Conservation (phyloP, 805 yeast species). For the Lipomyces orientalis region DNA sequence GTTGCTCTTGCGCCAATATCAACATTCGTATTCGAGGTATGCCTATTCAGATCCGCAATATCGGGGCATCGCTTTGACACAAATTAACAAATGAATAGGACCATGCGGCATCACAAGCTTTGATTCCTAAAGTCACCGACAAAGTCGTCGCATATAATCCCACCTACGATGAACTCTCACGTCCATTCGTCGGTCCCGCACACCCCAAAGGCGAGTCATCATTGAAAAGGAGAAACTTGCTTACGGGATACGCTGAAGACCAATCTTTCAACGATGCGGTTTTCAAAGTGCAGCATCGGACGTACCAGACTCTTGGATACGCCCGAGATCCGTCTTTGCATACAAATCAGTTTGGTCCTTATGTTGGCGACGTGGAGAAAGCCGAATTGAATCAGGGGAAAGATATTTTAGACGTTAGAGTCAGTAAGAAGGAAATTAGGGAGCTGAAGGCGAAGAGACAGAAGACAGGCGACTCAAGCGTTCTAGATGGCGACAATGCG, state of each 20-base stretch:
- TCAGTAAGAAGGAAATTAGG: slow-evolving; percentile 45
- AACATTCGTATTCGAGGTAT: slow-evolving; percentile 30
- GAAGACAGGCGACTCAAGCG: slow-evolving; percentile 50
- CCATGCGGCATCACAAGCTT: slow-evolving; percentile 20
- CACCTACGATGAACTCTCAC: slow-evolving; percentile 34
- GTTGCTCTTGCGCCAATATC: slow-evolving; percentile 26
- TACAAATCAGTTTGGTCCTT: slow-evolving; percentile 13
- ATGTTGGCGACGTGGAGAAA: slow-evolving; percentile 37
- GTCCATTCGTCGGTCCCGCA: slow-evolving; percentile 33
- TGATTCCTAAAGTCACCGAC: slow-evolving; percentile 34
- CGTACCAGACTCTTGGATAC: slow-evolving; percentile 46
- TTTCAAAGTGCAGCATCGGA: slow-evolving; percentile 52
- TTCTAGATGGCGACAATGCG: slow-evolving; percentile 51
- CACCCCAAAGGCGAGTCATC: slow-evolving; percentile 31
- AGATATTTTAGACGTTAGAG: slow-evolving; percentile 40
- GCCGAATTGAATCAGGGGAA: slow-evolving; percentile 41
- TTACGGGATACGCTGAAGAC: slow-evolving; percentile 45
- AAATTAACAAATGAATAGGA: slow-evolving; percentile 3
- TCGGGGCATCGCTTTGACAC: not conserved
- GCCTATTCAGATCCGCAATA: not conserved
- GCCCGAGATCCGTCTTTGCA: slow-evolving; percentile 43
- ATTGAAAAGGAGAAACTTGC: slow-evolving; percentile 42
- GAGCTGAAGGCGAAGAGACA: slow-evolving; percentile 47
- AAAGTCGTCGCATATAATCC: slow-evolving; percentile 32
- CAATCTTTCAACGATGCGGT: slow-evolving; percentile 50